Conservation (phyloP, 2,329 filamentous ascomycete species). For the Hirsutella minnesotensis region DNA sequence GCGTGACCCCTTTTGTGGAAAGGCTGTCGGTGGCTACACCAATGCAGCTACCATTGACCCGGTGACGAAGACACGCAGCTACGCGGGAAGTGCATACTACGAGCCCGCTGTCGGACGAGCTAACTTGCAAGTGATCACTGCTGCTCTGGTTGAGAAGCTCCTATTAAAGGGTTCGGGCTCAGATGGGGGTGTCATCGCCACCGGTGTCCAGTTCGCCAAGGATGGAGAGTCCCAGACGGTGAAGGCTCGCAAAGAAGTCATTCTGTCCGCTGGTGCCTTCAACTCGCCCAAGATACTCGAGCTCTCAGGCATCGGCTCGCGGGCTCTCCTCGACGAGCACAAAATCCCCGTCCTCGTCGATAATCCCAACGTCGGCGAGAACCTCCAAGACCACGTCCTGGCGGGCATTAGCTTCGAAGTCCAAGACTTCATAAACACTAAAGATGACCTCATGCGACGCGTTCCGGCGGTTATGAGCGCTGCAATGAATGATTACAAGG, state of each 20-base stretch:
- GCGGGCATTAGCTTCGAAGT: background rate
- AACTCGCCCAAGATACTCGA: slow-evolving; percentile 30
- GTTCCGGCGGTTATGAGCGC: background rate
- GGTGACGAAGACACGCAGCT: background rate
- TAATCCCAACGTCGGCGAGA: background rate
- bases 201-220: background rate
- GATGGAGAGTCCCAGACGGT: background rate
- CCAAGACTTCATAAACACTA: background rate
- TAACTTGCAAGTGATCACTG: too few species aligned
- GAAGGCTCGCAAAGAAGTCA: slow-evolving; percentile 3
- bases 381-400: background rate
- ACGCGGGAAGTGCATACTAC: too few species aligned
- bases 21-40: background rate
- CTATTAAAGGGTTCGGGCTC: background rate
- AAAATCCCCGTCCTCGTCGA: background rate
- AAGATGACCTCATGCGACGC: background rate
- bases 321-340: slow-evolving; percentile 18
- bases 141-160: background rate
- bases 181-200: background rate
- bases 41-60: background rate
- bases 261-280: slow-evolving; percentile 28
- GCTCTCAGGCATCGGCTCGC: slow-evolving; percentile 27
- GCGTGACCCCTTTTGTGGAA: background rate
- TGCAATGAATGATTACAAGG: background rate
- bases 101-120: too few species aligned